Percentiles rank a stretch among this genome's conserved stretches.
These are phyloP conservation scores for Pseudogymnoascus verrucosus DNA, from an alignment of 2,329 filamentous ascomycete species.

Conservation along the genomic window DNA sequence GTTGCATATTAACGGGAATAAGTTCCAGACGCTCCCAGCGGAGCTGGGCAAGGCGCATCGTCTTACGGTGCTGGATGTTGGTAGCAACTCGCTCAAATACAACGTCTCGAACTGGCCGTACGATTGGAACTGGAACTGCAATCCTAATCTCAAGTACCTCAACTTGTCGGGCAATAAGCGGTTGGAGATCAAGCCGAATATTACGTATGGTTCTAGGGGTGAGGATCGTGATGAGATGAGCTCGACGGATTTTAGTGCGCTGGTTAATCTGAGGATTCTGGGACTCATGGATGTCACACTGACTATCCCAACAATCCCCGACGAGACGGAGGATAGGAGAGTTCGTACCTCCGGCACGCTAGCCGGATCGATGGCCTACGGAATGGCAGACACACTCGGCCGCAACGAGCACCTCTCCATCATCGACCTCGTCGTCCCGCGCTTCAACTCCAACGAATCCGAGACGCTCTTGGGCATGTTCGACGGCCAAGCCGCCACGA, in stretches of 20 bases:
- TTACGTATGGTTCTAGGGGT: conserved; percentile 64
- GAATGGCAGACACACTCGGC: conserved; percentile 93
- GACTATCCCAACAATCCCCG: conserved; percentile 85
- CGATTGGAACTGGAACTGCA: conserved; percentile 99
- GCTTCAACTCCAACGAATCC: conserved; percentile 81
- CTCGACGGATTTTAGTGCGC: conserved; percentile 74
- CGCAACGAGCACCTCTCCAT: conserved; percentile 92
- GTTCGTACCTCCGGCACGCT: conserved; percentile 94
- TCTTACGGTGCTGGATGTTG: conserved; percentile 84
- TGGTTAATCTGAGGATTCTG: conserved; percentile 76
- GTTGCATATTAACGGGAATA: conserved; percentile 93
- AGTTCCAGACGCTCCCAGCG: conserved; percentile 91
- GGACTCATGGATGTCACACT: conserved; percentile 97
- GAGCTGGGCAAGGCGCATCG: conserved; percentile 93
- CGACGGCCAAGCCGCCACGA: conserved; percentile 83
- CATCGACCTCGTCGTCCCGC: conserved; percentile 88
- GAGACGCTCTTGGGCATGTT: conserved; percentile 93
- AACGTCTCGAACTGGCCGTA: conserved; percentile 99
- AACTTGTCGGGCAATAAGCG: conserved; percentile 96
- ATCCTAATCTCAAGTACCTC: conserved; percentile 86
- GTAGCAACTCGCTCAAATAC: conserved; percentile 93
- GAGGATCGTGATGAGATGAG: conserved; percentile 55
- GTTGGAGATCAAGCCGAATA: conserved; percentile 76
- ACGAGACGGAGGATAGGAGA: conserved; percentile 89
- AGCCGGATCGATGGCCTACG: conserved; percentile 84